A percentile compares a stretch with the other conserved stretches of the same genome.
Conservation (phyloP, 1,284 basidiomycete species). For the Pseudozyma tsukubaensis region DNA sequence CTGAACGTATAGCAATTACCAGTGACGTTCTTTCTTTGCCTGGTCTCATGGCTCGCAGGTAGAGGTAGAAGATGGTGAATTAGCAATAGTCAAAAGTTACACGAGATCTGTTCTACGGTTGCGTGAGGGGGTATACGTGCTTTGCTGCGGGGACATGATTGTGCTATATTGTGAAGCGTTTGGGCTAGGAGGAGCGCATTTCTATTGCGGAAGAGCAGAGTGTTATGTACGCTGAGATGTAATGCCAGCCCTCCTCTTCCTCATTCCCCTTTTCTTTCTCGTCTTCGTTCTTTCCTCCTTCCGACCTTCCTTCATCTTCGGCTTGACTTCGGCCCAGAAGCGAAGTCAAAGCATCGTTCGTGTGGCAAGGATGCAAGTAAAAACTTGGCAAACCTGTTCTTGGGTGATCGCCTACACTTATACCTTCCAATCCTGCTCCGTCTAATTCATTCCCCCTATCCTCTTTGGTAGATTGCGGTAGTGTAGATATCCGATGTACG, state of each 20-base stretch:
- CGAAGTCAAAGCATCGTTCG: slow-evolving; percentile 1
- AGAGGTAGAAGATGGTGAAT: too few species aligned
- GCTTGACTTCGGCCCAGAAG: not conserved
- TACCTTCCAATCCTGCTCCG: not conserved
- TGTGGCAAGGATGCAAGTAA: slow-evolving; percentile 44
- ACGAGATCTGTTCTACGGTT: too few species aligned
- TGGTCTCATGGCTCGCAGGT: too few species aligned
- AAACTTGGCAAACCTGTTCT: slow-evolving; percentile 11
- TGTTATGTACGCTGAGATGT: slow-evolving; percentile 24
- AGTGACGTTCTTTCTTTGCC: too few species aligned
- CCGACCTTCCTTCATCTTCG: too few species aligned
- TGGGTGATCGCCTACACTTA: slow-evolving; percentile 37
- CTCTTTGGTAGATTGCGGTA: not conserved
- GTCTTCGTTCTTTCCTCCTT: too few species aligned
- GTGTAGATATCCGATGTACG: not conserved
- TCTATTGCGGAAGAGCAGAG: slow-evolving; percentile 35
- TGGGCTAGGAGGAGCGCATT: slow-evolving; percentile 24
- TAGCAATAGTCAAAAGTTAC: too few species aligned
- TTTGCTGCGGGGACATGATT: not conserved
- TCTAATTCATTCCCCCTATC: too few species aligned
- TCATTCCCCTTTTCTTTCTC: not conserved
- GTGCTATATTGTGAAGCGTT: not conserved
- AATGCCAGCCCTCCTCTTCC: slow-evolving; percentile 2
- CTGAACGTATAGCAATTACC: too few species aligned
- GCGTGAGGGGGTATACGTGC: slow-evolving; percentile 9